Evolutionary conservation across 129 eudicot genomes (phyloP).

Genomic region (Oenanthe sinensis): DNA sequence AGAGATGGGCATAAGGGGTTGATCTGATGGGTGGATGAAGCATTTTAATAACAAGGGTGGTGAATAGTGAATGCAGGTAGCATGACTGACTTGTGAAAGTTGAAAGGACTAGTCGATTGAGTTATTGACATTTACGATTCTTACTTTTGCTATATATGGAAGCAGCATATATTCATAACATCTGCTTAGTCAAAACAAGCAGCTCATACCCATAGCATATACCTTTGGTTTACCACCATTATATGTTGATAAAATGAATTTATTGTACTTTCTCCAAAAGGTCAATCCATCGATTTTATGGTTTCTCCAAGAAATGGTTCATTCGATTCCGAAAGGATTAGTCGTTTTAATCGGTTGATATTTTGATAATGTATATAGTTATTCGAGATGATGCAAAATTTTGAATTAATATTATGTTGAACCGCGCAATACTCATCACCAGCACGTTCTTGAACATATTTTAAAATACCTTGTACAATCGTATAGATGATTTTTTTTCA

Average conservation of each 20-base stretch:
- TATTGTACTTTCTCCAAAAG: neutral
- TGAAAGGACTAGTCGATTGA: conserved; percentile 1
- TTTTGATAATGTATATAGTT: no score
- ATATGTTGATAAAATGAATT: neutral
- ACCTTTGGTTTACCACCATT: neutral
- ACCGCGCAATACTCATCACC: no score
- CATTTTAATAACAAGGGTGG: conserved; percentile 1
- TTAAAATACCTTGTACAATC: no score
- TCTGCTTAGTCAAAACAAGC: neutral
- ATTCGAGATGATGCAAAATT: no score
- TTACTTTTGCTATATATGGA: conserved; percentile 14
- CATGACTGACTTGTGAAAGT: conserved; percentile 13
- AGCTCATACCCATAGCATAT: neutral
- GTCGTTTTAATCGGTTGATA: no score
- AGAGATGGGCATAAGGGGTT: neutral
- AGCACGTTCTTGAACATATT: no score
- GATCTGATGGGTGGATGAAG: neutral
- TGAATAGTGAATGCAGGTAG: neutral
- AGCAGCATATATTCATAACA: neutral
- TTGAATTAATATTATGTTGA: no score
- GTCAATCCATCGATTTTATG: no score
- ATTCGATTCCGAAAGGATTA: no score
- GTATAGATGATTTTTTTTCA: no score
- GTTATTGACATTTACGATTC: neutral
- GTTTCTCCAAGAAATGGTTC: no score